phyloP scores from a whole-genome alignment of 2,329 filamentous ascomycete genomes.

The Colletotrichum endophyticum region DNA sequence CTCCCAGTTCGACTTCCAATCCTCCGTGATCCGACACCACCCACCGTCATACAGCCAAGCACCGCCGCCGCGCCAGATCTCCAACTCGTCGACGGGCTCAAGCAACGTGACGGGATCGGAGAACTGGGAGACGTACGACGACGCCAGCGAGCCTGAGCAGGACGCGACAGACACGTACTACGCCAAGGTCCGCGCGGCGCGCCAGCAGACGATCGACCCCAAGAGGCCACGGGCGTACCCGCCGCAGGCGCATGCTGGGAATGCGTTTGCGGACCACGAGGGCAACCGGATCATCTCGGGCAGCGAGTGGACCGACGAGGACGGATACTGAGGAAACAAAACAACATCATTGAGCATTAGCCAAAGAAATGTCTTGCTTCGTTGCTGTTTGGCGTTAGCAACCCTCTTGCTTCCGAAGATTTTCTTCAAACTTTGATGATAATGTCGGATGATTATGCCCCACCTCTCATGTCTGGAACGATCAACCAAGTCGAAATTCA shows the following conservation, averaged over 20 bases:
- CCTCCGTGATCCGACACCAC: conserved; percentile 44
- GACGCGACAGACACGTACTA: conserved; percentile 83
- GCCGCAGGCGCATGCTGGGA: conserved; percentile 50
- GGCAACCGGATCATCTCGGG: conserved; percentile 68
- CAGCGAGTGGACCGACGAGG: conserved; percentile 72
- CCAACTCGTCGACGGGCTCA: conserved; percentile 77
- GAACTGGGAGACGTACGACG: conserved; percentile 98
- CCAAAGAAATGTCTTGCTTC: background rate
- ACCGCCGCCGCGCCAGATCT: conserved; percentile 67
- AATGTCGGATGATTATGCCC: conserved; percentile 20
- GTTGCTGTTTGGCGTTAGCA: background rate
- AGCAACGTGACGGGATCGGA: conserved; percentile 82
- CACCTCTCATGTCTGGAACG: background rate
- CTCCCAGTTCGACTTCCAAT: conserved; percentile 44
- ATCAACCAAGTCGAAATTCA: background rate
- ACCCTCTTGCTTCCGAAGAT: background rate
- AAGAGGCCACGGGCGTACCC: conserved; percentile 63
- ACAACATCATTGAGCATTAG: background rate
- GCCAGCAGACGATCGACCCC: conserved; percentile 64
- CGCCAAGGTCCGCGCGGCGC: conserved; percentile 74
- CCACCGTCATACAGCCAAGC: conserved; percentile 45
- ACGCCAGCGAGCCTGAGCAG: conserved; percentile 76
- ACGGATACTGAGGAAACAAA: conserved; percentile 50
- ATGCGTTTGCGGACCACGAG: conserved; percentile 58
- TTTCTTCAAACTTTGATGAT: conserved; percentile 5